Base-by-base conservation (phyloP, 2,329 filamentous ascomycete genomes). In the Colletotrichum coccodes region DNA sequence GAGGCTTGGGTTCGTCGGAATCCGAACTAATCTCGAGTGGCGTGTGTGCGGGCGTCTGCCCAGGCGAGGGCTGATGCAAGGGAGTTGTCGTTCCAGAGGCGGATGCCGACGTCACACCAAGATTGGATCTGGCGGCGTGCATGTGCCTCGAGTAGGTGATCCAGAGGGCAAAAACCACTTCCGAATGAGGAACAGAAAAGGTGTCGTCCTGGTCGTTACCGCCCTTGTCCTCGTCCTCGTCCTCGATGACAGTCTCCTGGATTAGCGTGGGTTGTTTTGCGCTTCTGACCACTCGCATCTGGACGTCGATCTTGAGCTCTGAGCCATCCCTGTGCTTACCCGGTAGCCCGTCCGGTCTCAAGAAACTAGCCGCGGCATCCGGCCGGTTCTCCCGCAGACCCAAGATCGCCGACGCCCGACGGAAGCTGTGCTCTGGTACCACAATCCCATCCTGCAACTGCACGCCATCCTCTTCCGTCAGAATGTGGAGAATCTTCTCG, bases 281-380 rank as follows among this genome's bases (percentile, higher is more conserved):
- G 78, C 93, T 97, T 81, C 95, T 94, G 18, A 98, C 95, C 28
- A 99, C 94, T 38, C 96, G 90, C 92, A 99, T 94, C 80, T 99
- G 96, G 34, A 98, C 91, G 77, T 99, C 96, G 40, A 99, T 93
- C 80, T 94, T 95, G 71, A 99, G 91, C 70, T 96, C 93, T 0
- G 93, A 92, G 3, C 96, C 95, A 77, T 99, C 96, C 44, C 95
- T 90, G 78, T 99, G 96, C 75, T 89, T 91, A 1, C 94, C 96
- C 6, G 91, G 89, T 46, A 99, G 84, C 14, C 96, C 96, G 72
- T 93, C 92, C 2, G 96, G 94, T 62, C 92, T 89, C 53, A 97
- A 82, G 77, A 98, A 97, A 47, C 92, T 90, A 2, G 91, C 89
- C 0, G 92, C 88, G 8, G 91, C 92, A 80, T 97, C 94, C 50